Evolutionary conservation across 2,329 filamentous ascomycete genomes (phyloP).

Genomic region (Aspergillus flavus): DNA sequence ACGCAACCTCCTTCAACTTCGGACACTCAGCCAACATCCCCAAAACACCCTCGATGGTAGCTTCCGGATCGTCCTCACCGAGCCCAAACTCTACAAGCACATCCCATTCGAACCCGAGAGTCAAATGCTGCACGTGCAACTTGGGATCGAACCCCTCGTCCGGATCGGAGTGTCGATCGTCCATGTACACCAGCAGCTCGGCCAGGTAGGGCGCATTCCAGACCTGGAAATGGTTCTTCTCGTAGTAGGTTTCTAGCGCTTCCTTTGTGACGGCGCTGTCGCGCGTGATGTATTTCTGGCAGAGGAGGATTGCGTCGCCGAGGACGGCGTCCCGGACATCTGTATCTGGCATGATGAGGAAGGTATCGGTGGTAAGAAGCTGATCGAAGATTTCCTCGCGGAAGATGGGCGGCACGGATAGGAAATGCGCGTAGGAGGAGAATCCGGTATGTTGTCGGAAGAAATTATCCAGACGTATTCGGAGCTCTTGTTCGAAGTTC

Average conservation of each 20-base stretch:
- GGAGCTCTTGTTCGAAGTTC: not conserved
- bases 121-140: not conserved
- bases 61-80: not conserved
- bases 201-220: not conserved
- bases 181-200: not conserved
- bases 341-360: not conserved
- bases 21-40: not conserved
- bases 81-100: not conserved
- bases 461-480: not conserved
- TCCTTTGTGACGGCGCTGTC: not conserved
- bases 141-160: not conserved
- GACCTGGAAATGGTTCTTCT: not conserved
- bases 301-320: not conserved
- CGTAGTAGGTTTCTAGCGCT: not conserved
- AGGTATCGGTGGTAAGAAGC: not conserved
- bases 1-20: not conserved
- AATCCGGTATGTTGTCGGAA: not conserved
- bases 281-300: not conserved
- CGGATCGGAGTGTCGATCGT: not conserved
- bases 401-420: not conserved
- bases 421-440: slow-evolving; percentile 1
- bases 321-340: not conserved
- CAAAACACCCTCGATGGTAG: not conserved
- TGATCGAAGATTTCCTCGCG: slow-evolving; percentile 2
- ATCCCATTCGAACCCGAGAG: not conserved